Base-by-base conservation (phyloP, 83 land plant genomes). In the Isoetes engelmannii region DNA sequence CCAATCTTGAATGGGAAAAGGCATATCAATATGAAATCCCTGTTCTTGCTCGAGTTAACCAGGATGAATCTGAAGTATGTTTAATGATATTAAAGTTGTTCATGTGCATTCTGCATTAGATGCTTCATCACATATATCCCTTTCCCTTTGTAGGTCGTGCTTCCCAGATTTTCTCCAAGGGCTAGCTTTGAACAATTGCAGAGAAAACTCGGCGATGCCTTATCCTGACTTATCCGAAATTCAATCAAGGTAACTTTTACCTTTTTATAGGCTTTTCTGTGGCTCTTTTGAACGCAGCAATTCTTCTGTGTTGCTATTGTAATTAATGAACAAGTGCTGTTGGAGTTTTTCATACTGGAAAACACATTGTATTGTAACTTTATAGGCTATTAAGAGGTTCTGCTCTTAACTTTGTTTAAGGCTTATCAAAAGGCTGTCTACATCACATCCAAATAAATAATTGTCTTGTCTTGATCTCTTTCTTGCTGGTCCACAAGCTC, bases 1-100 rank as follows among this genome's bases (percentile, higher is more conserved):
- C 68, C 49, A 83, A 90, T 60, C 85, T 86, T 3, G 86, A 78
- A 28, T 93, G 98, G 98, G 92, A 87, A 69, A 79, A 71, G 37
- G 72, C 81, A 20, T 93, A 90, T 70, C 90, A 90, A 79, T 93
- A 93, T 63, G 96, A 93, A 79, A 93, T 93, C 57, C 98, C 98
- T 2, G 96, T 93, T 20, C 72, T 93, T 49, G 88, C 86, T 18
- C 84, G 77, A 61, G 77, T 87, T 5, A 84, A 79, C 41, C 74
- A 86, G 4, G 92, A 90, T 74, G 88, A 85, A 43, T 69, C 88
- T 7, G 67, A 64, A 44, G 67, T 64, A 9, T 15, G 54, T 12
- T 12, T 15, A 51, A 51, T 12, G 15, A 12, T 51, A 12, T 51
- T 49, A 10, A n/a, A 0, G 15, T 51, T 51, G 54, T 9, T 59